Evolutionary conservation across 2,329 filamentous ascomycete species (phyloP).

Genomic region (Talaromyces atroroseus): DNA sequence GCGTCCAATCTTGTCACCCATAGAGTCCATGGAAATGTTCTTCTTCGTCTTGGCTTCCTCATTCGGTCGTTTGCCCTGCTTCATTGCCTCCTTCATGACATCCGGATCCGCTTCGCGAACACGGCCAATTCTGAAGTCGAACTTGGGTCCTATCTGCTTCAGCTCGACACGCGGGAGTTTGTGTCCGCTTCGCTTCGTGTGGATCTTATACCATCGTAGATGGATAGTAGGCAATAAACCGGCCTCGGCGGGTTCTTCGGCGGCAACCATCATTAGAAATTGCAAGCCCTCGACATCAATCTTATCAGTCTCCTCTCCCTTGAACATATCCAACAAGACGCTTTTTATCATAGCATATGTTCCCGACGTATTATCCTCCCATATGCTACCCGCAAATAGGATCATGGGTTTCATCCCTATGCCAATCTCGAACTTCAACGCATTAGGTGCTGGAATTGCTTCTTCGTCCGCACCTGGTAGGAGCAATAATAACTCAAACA

Average conservation of each 20-base stretch:
- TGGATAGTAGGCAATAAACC: conserved; percentile 45
- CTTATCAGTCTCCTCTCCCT: conserved; percentile 70
- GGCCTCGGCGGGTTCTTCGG: conserved; percentile 54
- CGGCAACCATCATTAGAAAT: conserved; percentile 77
- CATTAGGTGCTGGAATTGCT: conserved; percentile 36
- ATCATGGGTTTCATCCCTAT: conserved; percentile 85
- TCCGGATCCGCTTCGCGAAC: conserved; percentile 70
- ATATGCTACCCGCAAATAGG: conserved; percentile 81
- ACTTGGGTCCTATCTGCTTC: conserved; percentile 89
- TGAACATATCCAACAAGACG: conserved; percentile 86
- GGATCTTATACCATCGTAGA: conserved; percentile 77
- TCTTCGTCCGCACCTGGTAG: conserved; percentile 59
- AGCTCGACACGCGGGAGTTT: conserved; percentile 85
- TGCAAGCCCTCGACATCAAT: conserved; percentile 94
- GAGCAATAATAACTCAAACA: conserved; percentile 85
- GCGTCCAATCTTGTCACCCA: conserved; percentile 94
- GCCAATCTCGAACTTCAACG: conserved; percentile 59
- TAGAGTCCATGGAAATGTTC: conserved; percentile 84
- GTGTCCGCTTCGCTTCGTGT: conserved; percentile 79
- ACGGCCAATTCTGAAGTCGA: conserved; percentile 84
- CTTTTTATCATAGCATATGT: conserved; percentile 83
- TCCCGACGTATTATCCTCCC: conserved; percentile 73
- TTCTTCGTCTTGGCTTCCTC: conserved; percentile 69
- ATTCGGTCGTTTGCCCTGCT: conserved; percentile 64
- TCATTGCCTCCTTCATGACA: conserved; percentile 84